Evolutionary conservation across 352 stramenopile species (phyloP).

Genomic region (Phytophthora pinifolia): DNA sequence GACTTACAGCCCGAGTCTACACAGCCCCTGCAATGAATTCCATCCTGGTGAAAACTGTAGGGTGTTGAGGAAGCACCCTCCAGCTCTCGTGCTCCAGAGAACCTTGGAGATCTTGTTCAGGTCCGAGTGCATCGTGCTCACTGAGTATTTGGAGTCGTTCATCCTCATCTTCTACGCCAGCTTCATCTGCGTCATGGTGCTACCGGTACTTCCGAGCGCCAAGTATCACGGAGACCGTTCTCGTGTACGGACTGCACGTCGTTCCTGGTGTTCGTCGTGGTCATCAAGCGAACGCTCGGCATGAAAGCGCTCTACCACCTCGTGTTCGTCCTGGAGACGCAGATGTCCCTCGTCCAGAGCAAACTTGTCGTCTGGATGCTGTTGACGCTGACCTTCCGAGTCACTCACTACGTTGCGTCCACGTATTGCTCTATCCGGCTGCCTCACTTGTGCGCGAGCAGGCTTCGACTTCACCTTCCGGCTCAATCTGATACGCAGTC

Average conservation of each 20-base stretch:
- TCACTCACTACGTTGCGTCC: no score
- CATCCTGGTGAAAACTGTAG: neutral
- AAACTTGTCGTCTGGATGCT: constrained; percentile 30
- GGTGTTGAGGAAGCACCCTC: neutral
- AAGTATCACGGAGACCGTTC: constrained; percentile 37
- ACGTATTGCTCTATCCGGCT: no score
- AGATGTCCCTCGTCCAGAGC: constrained; percentile 19
- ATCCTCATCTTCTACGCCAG: constrained; percentile 31
- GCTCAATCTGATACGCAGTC: no score
- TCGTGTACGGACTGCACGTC: constrained; percentile 24
- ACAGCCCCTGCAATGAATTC: neutral
- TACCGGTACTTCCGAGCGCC: constrained; percentile 25
- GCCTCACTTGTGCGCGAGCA: no score
- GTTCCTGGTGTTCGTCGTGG: constrained; percentile 8
- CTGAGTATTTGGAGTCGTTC: constrained; percentile 44
- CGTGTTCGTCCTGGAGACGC: constrained; percentile 21
- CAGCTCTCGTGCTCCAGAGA: constrained; percentile 9
- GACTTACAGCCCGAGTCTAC: neutral
- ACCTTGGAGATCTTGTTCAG: constrained; percentile 28
- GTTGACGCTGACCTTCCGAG: neutral
- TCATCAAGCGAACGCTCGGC: constrained; percentile 8
- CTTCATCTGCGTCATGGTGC: constrained; percentile 23
- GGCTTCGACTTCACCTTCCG: no score
- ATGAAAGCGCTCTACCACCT: constrained; percentile 25
- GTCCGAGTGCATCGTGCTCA: constrained; percentile 34